Evolutionary conservation across 176 grass and related monocot species (phyloP).

Genomic region (Zea mays): DNA sequence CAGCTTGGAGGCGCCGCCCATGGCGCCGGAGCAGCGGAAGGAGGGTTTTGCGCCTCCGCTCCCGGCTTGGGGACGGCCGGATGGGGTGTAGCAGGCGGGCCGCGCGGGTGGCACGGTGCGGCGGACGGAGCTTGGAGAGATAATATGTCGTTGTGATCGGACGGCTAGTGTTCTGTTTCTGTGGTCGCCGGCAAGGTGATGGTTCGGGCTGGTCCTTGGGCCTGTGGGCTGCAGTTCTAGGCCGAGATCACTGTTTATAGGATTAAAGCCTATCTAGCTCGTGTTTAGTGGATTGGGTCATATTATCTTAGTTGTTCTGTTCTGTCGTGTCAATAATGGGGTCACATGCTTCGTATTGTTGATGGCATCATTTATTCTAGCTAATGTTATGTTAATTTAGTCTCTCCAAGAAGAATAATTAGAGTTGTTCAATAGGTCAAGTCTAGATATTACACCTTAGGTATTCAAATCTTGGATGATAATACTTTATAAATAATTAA

Average conservation of each 20-base stretch:
- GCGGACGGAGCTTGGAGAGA: slow-evolving; percentile 13
- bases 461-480: too few species aligned
- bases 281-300: neutral
- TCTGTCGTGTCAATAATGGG: too few species aligned
- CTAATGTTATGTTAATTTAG: too few species aligned
- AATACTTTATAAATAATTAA: too few species aligned
- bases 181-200: neutral
- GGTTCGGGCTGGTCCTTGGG: neutral
- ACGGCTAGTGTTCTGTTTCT: slow-evolving; percentile 30
- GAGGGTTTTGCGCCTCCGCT: slow-evolving; percentile 33
- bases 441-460: too few species aligned
- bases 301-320: too few species aligned
- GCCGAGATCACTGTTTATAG: neutral
- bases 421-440: too few species aligned
- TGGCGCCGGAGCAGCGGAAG: slow-evolving; percentile 25
- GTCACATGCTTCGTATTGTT: too few species aligned
- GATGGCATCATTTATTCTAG: too few species aligned
- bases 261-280: neutral
- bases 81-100: slow-evolving; percentile 19
- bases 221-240: neutral
- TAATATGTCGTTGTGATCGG: slow-evolving; percentile 46
- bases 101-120: neutral
- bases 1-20: slow-evolving; percentile 76
- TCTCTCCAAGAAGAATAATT: too few species aligned
- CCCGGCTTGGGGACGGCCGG: neutral